phyloP scores from a whole-genome alignment of 2,329 filamentous ascomycete genomes.

The Furcasterigmium sp. region DNA sequence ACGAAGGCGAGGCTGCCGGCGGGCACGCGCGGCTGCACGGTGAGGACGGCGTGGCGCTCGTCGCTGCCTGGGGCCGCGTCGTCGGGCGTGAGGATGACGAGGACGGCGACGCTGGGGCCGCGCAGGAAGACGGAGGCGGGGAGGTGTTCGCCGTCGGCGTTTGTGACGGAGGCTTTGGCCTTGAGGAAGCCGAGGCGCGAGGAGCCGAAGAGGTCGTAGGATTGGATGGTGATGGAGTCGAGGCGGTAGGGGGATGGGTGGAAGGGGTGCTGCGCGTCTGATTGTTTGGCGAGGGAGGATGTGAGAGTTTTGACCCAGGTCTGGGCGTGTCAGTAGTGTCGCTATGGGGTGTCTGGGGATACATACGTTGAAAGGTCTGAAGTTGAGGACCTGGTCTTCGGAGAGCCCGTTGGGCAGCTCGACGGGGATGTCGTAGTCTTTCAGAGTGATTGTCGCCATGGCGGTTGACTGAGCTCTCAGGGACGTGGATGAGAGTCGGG shows the following conservation, averaged over 20 bases:
- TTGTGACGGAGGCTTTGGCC: constrained; percentile 41
- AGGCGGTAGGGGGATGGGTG: constrained; percentile 48
- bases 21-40: constrained; percentile 53
- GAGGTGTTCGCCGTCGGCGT: constrained; percentile 40
- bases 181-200: constrained; percentile 52
- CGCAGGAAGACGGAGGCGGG: constrained; percentile 53
- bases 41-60: constrained; percentile 53
- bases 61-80: constrained; percentile 30
- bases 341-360: neutral
- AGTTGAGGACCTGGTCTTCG: constrained; percentile 36
- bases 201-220: constrained; percentile 45
- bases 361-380: constrained; percentile 44
- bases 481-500: too few species aligned
- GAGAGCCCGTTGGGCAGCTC: constrained; percentile 38
- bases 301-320: constrained; percentile 44
- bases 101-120: constrained; percentile 56
- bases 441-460: constrained; percentile 36
- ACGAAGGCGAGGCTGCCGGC: constrained; percentile 49
- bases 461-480: too few species aligned
- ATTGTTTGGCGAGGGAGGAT: constrained; percentile 38
- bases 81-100: constrained; percentile 50
- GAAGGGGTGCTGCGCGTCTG: constrained; percentile 42
- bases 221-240: constrained; percentile 44
- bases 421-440: constrained; percentile 32
- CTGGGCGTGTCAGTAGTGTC: constrained; percentile 20